Percentiles rank a stretch among this genome's conserved stretches.
Conservation (phyloP, 805 yeast species). For the Candida vartiovaarae region DNA sequence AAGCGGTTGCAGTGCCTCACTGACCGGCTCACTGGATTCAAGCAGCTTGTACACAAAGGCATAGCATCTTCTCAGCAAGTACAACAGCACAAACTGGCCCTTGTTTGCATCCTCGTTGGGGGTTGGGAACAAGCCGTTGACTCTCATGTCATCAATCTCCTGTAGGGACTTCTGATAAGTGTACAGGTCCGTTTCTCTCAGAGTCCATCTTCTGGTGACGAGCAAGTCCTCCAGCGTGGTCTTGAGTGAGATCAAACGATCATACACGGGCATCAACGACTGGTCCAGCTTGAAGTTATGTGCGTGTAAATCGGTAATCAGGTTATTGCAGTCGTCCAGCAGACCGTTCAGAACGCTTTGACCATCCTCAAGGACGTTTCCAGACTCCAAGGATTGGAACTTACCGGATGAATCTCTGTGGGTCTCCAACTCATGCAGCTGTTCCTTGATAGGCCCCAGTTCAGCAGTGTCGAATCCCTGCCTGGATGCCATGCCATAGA, state of each 20-base stretch:
- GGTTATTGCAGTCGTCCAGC: slow-evolving; percentile 75
- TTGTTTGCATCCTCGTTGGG: slow-evolving; percentile 26
- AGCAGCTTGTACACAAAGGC: slow-evolving; percentile 83
- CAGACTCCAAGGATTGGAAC: slow-evolving; percentile 35
- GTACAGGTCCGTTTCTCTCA: slow-evolving; percentile 92
- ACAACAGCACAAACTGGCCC: slow-evolving; percentile 60
- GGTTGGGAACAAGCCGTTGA: slow-evolving; percentile 48
- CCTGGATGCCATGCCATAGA: slow-evolving; percentile 45
- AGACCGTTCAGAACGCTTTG: slow-evolving; percentile 59
- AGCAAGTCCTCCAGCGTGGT: slow-evolving; percentile 72
- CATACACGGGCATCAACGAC: slow-evolving; percentile 52
- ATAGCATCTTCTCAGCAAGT: slow-evolving; percentile 82
- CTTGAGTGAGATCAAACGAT: slow-evolving; percentile 57
- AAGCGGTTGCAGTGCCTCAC: slow-evolving; percentile 87
- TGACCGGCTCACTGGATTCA: slow-evolving; percentile 91
- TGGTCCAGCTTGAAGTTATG: slow-evolving; percentile 37
- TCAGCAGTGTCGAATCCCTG: slow-evolving; percentile 24
- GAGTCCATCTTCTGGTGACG: slow-evolving; percentile 94
- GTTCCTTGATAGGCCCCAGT: slow-evolving; percentile 29
- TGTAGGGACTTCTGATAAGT: slow-evolving; percentile 69
- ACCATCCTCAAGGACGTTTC: slow-evolving; percentile 29
- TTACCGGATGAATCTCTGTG: slow-evolving; percentile 51
- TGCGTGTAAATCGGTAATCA: slow-evolving; percentile 60
- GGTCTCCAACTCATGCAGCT: slow-evolving; percentile 37
- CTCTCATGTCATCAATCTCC: slow-evolving; percentile 65